These are phyloP conservation scores for Xylaria hypoxylon DNA, from an alignment of 2,329 filamentous ascomycete species.

Conservation along the genomic window DNA sequence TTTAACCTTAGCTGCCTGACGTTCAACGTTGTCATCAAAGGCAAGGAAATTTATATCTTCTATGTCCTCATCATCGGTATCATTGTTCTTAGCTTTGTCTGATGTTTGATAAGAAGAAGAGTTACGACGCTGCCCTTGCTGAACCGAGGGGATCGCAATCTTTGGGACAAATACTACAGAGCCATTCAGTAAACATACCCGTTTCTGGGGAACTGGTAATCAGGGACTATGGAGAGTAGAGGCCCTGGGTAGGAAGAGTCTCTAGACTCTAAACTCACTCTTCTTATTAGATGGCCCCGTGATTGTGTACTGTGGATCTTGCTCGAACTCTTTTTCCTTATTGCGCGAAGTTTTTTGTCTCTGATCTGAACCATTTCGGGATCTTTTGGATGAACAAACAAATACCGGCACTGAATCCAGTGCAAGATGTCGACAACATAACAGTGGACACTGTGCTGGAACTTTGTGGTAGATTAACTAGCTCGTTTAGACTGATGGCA, in stretches of 20 bases:
- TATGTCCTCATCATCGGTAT: constrained; percentile 61
- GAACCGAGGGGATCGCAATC: constrained; percentile 49
- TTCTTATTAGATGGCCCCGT: constrained; percentile 26
- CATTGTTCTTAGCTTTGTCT: constrained; percentile 33
- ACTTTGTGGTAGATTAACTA: constrained; percentile 80
- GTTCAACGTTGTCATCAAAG: constrained; percentile 41
- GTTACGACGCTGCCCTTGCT: background rate
- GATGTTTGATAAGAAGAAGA: background rate
- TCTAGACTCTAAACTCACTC: constrained; percentile 5
- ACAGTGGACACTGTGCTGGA: constrained; percentile 65
- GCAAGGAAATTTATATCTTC: constrained; percentile 55
- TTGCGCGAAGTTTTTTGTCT: background rate
- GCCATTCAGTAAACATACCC: background rate
- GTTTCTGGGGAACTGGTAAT: background rate
- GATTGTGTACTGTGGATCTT: constrained; percentile 40
- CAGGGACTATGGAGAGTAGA: background rate
- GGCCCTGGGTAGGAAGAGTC: too few relatives aligned
- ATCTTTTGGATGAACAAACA: constrained; percentile 65
- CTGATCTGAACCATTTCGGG: too few relatives aligned
- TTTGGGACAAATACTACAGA: constrained; percentile 46
- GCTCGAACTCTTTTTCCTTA: constrained; percentile 39
- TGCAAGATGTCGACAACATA: constrained; percentile 80
- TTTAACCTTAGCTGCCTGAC: constrained; percentile 31
- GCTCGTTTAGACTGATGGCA: constrained; percentile 83
- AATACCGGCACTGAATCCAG: constrained; percentile 91